A percentile compares a stretch with the other conserved stretches of the same genome.
Evolutionary conservation across 2,329 filamentous ascomycete genomes (phyloP).

Genomic region (Camillea tinctor): DNA sequence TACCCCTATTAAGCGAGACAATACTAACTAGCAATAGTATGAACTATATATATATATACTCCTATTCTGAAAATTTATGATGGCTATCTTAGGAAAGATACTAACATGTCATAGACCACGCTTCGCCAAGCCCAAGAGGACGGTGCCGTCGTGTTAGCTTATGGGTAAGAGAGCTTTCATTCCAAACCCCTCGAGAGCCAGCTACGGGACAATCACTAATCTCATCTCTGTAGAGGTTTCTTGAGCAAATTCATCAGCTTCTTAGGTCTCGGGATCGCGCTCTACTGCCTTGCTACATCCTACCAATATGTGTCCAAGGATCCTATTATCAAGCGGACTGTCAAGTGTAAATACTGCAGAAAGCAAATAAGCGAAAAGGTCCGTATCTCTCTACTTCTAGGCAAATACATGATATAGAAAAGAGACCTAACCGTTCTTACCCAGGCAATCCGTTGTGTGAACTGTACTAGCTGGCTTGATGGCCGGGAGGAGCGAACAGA

Average conservation of each 20-base stretch:
- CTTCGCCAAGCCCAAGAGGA: constrained; percentile 66
- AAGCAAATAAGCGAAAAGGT: constrained; percentile 30
- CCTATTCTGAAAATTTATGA: neutral
- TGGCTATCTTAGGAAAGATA: neutral
- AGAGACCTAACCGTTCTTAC: neutral
- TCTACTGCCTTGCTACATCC: constrained; percentile 62
- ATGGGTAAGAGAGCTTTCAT: constrained; percentile 49
- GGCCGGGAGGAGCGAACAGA: constrained; percentile 47
- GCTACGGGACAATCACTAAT: neutral
- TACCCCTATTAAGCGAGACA: neutral
- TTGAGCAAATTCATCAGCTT: constrained; percentile 66
- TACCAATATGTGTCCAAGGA: constrained; percentile 63
- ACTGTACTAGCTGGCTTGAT: constrained; percentile 59
- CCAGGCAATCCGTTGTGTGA: constrained; percentile 49
- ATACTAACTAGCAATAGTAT: neutral
- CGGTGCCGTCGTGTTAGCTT: constrained; percentile 70
- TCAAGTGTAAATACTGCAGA: constrained; percentile 67
- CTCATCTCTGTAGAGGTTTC: constrained; percentile 46
- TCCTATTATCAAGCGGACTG: constrained; percentile 67
- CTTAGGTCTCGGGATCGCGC: constrained; percentile 59
- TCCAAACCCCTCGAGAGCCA: neutral
- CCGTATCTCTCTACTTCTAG: neutral
- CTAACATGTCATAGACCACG: constrained; percentile 49
- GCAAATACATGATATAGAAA: neutral
- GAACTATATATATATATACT: neutral